These are phyloP conservation scores for Lactifluus rugatus DNA, from an alignment of 768 basidiomycete species.

Conservation along the genomic window DNA sequence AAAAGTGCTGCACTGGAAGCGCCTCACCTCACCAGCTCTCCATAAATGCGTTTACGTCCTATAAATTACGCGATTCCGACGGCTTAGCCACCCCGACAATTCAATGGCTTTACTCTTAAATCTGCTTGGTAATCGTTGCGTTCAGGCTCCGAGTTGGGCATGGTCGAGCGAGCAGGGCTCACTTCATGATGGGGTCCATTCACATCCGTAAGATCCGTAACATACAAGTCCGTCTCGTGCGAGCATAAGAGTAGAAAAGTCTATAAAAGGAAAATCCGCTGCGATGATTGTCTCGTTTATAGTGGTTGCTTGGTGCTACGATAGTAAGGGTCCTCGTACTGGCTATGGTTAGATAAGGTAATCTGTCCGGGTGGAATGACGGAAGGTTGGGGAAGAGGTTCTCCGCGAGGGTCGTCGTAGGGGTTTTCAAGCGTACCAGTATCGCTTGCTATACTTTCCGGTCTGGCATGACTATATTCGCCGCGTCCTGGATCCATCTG, in stretches of 20 bases:
- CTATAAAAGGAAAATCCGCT: not conserved
- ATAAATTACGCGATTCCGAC: no score
- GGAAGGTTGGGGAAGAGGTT: not conserved
- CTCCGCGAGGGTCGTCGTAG: not conserved
- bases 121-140: not conserved
- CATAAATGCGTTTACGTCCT: not conserved
- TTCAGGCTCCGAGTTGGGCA: no score
- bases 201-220: not conserved
- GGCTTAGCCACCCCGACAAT: no score
- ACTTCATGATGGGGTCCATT: not conserved
- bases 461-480: slow-evolving; percentile 11
- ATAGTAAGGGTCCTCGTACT: slow-evolving; percentile 28
- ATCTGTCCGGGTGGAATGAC: not conserved
- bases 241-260: not conserved
- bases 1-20: not conserved
- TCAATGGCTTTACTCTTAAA: not conserved
- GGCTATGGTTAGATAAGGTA: not conserved
- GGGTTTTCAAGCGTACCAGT: slow-evolving; percentile 10
- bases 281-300: not conserved
- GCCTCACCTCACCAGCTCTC: not conserved
- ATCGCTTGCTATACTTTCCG: slow-evolving; percentile 17
- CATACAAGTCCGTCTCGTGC: not conserved
- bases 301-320: slow-evolving; percentile 2
- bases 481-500: slow-evolving; percentile 28
- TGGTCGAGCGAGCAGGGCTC: no score